phyloP scores from a whole-genome alignment of 345 rosid genomes.

The Corchorus olitorius region DNA sequence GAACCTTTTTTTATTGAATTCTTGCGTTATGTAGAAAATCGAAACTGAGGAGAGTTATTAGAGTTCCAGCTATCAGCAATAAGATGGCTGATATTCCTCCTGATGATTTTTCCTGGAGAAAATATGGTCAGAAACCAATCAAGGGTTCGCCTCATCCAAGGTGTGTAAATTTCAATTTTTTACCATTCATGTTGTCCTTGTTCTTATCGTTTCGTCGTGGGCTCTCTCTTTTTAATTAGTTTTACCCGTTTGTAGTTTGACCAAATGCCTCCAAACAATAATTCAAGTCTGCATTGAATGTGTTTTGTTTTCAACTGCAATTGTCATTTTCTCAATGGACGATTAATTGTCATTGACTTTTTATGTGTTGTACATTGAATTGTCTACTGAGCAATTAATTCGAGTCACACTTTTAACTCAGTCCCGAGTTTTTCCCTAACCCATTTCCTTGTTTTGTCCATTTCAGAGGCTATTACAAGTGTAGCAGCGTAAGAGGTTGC shows the following conservation, averaged over 20 bases:
- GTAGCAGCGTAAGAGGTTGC: slow-evolving; percentile 87
- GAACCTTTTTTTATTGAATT: neutral
- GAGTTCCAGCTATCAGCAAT: slow-evolving; percentile 80
- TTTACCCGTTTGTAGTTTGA: slow-evolving; percentile 30
- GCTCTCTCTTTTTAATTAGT: neutral
- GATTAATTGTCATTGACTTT: slow-evolving; percentile 23
- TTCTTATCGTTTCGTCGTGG: neutral
- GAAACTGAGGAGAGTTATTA: slow-evolving; percentile 62
- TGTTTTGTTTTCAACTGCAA: slow-evolving; percentile 14
- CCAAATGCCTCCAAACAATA: slow-evolving; percentile 5
- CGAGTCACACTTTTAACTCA: slow-evolving; percentile 18
- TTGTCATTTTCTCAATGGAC: neutral
- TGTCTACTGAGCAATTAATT: slow-evolving; percentile 15
- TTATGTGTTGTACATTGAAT: neutral
- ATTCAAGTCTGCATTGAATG: slow-evolving; percentile 12
- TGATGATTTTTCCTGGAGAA: slow-evolving; percentile 92
- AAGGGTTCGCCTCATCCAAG: slow-evolving; percentile 99
- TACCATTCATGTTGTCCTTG: neutral
- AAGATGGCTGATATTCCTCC: slow-evolving; percentile 94
- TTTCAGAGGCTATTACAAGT: slow-evolving; percentile 87
- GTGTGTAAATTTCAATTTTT: slow-evolving; percentile 37
- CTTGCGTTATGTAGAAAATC: slow-evolving; percentile 54
- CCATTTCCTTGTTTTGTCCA: neutral
- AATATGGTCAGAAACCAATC: slow-evolving; percentile 96
- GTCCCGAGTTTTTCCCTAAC: slow-evolving; percentile 21